Evolutionary conservation across 208 protist species (phyloP).

Genomic region (Leishmania gerbilli): DNA sequence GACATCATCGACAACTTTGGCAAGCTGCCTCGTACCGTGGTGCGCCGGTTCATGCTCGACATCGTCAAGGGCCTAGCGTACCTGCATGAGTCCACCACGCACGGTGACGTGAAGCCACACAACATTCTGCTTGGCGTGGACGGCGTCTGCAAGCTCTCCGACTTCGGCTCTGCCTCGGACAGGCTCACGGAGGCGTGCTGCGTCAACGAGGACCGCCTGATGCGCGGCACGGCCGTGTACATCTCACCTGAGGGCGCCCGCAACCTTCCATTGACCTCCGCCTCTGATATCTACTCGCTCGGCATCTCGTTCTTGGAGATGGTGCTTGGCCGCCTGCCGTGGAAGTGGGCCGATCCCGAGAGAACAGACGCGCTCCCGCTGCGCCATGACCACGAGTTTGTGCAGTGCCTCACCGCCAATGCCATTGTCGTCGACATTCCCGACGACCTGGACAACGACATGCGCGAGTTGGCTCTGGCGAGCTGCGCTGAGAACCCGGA

Average conservation of each 20-base stretch:
- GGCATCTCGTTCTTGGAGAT: slow-evolving; percentile 81
- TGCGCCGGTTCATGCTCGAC: slow-evolving; percentile 74
- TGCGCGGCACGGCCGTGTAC: slow-evolving; percentile 83
- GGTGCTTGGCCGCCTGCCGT: slow-evolving; percentile 74
- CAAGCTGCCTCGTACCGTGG: slow-evolving; percentile 45
- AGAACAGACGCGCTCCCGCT: slow-evolving; percentile 36
- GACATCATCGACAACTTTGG: slow-evolving; percentile 76
- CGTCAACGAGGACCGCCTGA: slow-evolving; percentile 46
- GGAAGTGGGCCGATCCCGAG: slow-evolving; percentile 49
- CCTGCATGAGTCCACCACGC: slow-evolving; percentile 76
- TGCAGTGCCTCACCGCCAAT: slow-evolving; percentile 56
- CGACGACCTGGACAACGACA: slow-evolving; percentile 54
- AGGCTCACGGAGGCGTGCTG: slow-evolving; percentile 30
- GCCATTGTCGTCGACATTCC: slow-evolving; percentile 62
- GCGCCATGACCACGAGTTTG: slow-evolving; percentile 56
- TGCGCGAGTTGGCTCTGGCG: slow-evolving; percentile 46
- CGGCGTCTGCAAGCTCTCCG: slow-evolving; percentile 84
- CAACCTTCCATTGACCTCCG: slow-evolving; percentile 49
- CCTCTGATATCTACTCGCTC: slow-evolving; percentile 85
- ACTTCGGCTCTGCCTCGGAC: slow-evolving; percentile 85
- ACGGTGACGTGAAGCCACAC: slow-evolving; percentile 89
- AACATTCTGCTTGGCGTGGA: slow-evolving; percentile 84
- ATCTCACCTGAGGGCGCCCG: slow-evolving; percentile 82
- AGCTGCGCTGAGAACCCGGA: slow-evolving; percentile 56
- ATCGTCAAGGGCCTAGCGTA: slow-evolving; percentile 79